A percentile compares a stretch with the other conserved stretches of the same genome.
Conservation (phyloP, 228 moss, liverwort and hornwort species). For the Sphagnum fallax region DNA sequence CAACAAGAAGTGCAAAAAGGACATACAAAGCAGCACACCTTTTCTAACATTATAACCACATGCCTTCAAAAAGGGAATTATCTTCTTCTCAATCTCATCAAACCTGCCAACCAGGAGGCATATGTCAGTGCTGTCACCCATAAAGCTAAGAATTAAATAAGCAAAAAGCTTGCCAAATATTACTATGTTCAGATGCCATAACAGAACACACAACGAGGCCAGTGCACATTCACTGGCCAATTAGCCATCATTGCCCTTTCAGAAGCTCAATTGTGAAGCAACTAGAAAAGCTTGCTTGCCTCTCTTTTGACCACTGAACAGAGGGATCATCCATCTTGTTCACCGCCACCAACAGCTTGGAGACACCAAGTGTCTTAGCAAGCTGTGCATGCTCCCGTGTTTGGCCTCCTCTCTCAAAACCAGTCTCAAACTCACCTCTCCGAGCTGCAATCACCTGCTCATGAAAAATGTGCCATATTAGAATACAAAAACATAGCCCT, state of each 20-base stretch:
- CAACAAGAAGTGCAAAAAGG: background rate
- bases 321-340: slow-evolving; percentile 98
- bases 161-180: background rate
- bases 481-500: background rate
- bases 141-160: background rate
- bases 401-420: slow-evolving; percentile 96
- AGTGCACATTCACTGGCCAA: background rate
- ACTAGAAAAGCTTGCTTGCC: slow-evolving; percentile 20
- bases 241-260: too few relatives aligned
- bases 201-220: background rate
- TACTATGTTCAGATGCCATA: too few relatives aligned
- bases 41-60: slow-evolving; percentile 92
- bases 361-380: slow-evolving; percentile 90
- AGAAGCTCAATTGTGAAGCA: too few relatives aligned
- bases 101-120: slow-evolving; percentile 34
- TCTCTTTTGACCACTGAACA: slow-evolving; percentile 80
- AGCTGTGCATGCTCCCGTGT: slow-evolving; percentile 96
- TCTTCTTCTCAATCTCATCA: slow-evolving; percentile 91
- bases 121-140: background rate
- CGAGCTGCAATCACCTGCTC: slow-evolving; percentile 77
- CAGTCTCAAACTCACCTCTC: slow-evolving; percentile 97
- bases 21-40: slow-evolving; percentile 24
- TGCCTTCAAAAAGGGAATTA: slow-evolving; percentile 69
- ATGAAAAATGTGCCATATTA: background rate
- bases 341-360: slow-evolving; percentile 86